Base-by-base conservation (phyloP, 2,329 filamentous ascomycete species). In the Phoma herbarum region DNA sequence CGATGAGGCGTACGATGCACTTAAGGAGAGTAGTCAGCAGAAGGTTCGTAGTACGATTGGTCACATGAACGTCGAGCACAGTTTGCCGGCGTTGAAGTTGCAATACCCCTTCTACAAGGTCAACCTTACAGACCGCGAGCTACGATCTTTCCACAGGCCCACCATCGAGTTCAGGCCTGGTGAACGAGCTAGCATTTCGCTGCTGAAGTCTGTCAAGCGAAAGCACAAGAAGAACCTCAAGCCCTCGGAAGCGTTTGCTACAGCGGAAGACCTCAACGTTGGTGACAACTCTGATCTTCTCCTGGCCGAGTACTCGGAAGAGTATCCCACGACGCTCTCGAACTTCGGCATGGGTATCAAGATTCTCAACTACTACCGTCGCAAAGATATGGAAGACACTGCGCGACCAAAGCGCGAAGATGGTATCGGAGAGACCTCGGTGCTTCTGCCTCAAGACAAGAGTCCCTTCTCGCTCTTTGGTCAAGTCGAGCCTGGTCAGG, bases 311-410 rank as follows among this genome's bases (percentile, higher is more conserved):
- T 99, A 99, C 75, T 96, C 92, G 9, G 95, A 99, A 77, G 93
- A 97, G 71, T 90, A 92, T 62, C 95, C 95, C 0, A 90, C 90
- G 10, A 92, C 96, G 59, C 82, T 99, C 61, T 97, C 94, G 42
- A 97, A 96, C 73, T 97, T 97, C 71, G 95, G 94, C 65, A 99
- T 99, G 95, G 93, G 93, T 51, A 96, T 90, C 75, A 90, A 93
- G 52, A 86, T 99, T 58, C 92, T 98, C 81, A 98, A 99, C 77
- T 99, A 98, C 78, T 97, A 97, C 75, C 90, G 92, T 37, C 88
- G 93, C 59, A 92, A 92, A 70, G 90, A 92, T 48, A 73, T 72
- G 73, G 91, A 96, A 44, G 91, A 95, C 60, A 86, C 88, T 47
- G 84, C 86, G 51, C 85, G 91, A 1, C 90, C 92, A 1, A 96